A percentile compares a stretch with the other conserved stretches of the same genome.
Evolutionary conservation across 305 asterid genomes (phyloP).

Genomic region (Striga hermonthica): DNA sequence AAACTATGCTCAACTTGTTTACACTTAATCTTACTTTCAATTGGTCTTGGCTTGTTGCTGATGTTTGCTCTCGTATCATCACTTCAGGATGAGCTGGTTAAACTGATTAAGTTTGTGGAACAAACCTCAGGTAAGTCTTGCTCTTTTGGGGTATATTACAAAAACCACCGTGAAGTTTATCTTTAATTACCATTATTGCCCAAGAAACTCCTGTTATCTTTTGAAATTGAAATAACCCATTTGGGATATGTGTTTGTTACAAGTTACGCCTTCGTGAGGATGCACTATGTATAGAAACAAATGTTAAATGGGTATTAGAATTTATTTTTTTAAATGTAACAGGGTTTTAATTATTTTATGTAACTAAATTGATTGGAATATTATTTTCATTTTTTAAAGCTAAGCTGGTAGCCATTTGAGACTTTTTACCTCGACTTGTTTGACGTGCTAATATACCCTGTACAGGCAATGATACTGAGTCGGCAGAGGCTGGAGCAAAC

Average conservation of each 20-base stretch:
- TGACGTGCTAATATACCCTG: conserved; percentile 6
- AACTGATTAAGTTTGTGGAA: conserved; percentile 72
- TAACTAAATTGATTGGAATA: too few species aligned
- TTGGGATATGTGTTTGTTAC: not conserved
- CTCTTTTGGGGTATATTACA: not conserved
- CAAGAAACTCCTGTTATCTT: not conserved
- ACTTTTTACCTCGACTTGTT: conserved; percentile 14
- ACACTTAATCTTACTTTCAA: conserved; percentile 2
- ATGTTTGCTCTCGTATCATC: conserved; percentile 26
- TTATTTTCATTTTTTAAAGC: not conserved
- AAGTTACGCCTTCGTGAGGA: not conserved
- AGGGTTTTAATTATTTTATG: too few species aligned
- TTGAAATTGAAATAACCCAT: not conserved
- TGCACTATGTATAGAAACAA: not conserved
- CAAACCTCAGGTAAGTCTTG: conserved; percentile 61
- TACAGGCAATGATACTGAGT: conserved; percentile 58
- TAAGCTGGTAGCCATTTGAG: conserved; percentile 11
- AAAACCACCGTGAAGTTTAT: not conserved
- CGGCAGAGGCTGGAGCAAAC: conserved; percentile 50
- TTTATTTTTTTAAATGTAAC: too few species aligned
- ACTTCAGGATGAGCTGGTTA: conserved; percentile 74
- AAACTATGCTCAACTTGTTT: conserved; percentile 24
- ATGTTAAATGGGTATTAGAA: not conserved
- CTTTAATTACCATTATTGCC: not conserved
- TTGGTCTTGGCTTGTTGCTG: conserved; percentile 27